These are phyloP conservation scores for Syzygium malaccense DNA, from an alignment of 441 rosid species.

Conservation along the genomic window DNA sequence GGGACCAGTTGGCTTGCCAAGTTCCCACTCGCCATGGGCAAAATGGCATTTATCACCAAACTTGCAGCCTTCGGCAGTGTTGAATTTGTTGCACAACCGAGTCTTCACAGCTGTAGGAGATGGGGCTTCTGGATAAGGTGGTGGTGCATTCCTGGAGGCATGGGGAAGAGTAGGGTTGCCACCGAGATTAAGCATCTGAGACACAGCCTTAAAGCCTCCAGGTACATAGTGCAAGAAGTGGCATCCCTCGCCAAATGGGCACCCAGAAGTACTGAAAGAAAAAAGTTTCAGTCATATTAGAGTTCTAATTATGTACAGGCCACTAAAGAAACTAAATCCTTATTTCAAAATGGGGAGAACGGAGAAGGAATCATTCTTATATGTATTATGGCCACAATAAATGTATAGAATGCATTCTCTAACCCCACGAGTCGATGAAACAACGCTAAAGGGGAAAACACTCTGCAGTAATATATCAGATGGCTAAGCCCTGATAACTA, in stretches of 20 bases:
- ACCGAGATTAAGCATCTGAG: conserved; percentile 62
- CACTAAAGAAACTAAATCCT: background rate
- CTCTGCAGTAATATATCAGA: background rate
- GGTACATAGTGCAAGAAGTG: conserved; percentile 94
- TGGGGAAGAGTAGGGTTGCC: conserved; percentile 43
- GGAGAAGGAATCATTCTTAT: background rate
- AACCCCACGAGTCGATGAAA: background rate
- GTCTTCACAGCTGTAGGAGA: conserved; percentile 48
- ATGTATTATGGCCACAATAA: background rate
- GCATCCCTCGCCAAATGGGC: conserved; percentile 95
- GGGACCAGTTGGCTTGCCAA: conserved; percentile 47
- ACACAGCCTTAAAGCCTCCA: conserved; percentile 78
- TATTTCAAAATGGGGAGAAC: background rate
- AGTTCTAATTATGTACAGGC: background rate
- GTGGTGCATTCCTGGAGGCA: conserved; percentile 43
- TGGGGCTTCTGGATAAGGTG: conserved; percentile 44
- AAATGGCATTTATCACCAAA: conserved; percentile 73
- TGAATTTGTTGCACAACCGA: conserved; percentile 61
- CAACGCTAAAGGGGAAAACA: background rate
- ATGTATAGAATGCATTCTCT: background rate
- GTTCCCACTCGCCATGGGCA: conserved; percentile 87
- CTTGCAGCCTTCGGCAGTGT: conserved; percentile 77
- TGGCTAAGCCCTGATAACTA: background rate
- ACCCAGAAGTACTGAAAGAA: conserved; percentile 84
- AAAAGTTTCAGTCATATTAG: background rate